Evolutionary conservation across 2,329 filamentous ascomycete genomes (phyloP).

Genomic region (Paraconiothyrium brasiliense): DNA sequence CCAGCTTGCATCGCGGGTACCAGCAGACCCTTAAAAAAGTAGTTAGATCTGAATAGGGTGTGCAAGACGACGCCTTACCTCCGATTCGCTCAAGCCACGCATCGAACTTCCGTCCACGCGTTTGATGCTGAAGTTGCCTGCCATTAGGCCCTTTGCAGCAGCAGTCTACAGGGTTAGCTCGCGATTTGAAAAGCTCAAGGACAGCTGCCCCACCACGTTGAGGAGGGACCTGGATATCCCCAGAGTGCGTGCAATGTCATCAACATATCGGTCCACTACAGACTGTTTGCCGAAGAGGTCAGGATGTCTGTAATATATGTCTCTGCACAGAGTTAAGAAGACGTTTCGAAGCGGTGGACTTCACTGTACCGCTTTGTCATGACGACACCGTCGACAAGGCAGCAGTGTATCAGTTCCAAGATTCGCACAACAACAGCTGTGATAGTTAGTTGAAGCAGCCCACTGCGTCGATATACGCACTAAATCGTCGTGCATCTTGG

Average conservation of each 20-base stretch:
- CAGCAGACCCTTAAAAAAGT: conserved; percentile 62
- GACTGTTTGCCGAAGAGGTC: conserved; percentile 75
- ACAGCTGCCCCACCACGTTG: conserved; percentile 68
- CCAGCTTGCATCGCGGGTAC: conserved; percentile 66
- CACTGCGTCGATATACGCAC: conserved; percentile 41
- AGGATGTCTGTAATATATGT: conserved; percentile 81
- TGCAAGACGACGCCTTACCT: conserved; percentile 39
- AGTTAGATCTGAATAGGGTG: conserved; percentile 2
- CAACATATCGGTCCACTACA: conserved; percentile 75
- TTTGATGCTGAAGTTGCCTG: conserved; percentile 64
- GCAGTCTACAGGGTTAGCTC: conserved; percentile 65
- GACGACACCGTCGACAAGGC: conserved; percentile 57
- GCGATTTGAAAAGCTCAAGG: conserved; percentile 40
- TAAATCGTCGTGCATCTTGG: conserved; percentile 68
- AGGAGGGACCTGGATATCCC: conserved; percentile 69
- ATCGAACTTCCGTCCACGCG: conserved; percentile 57
- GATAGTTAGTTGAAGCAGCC: conserved; percentile 19
- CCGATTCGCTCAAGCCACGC: conserved; percentile 52
- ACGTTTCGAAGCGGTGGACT: background rate
- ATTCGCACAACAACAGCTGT: conserved; percentile 65
- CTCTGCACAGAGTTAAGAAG: conserved; percentile 59
- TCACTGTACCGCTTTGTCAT: conserved; percentile 64
- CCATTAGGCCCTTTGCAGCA: conserved; percentile 75
- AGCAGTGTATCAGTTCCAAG: conserved; percentile 64
- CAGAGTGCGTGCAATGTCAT: conserved; percentile 77